These are phyloP conservation scores for Trichoderma atrobrunneum DNA, from an alignment of 2,329 filamentous ascomycete genomes.

Conservation along the genomic window DNA sequence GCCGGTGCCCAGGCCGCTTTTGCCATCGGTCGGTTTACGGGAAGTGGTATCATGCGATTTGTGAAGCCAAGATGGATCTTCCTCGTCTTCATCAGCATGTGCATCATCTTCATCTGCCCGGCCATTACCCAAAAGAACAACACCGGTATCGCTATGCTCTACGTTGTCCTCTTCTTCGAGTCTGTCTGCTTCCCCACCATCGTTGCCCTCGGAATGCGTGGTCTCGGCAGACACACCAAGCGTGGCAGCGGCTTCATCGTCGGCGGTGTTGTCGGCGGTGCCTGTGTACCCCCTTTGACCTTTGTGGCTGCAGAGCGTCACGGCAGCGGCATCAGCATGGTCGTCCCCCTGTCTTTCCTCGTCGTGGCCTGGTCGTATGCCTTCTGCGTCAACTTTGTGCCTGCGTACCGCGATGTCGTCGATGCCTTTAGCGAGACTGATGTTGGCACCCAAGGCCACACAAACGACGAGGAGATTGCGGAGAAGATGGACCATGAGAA, in stretches of 20 bases:
- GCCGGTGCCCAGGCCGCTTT: conserved; percentile 73
- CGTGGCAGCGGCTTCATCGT: conserved; percentile 69
- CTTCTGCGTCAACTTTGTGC: conserved; percentile 63
- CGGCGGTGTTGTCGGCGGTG: conserved; percentile 69
- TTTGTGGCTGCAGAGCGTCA: conserved; percentile 64
- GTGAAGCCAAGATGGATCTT: conserved; percentile 66
- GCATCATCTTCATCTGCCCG: conserved; percentile 60
- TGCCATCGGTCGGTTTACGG: conserved; percentile 68
- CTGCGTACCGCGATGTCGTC: conserved; percentile 59
- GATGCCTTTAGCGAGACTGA: conserved; percentile 54
- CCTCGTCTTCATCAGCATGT: conserved; percentile 59
- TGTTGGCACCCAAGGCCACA: conserved; percentile 37
- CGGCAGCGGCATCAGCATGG: conserved; percentile 60
- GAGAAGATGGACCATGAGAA: conserved; percentile 16
- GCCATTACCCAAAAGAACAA: conserved; percentile 47
- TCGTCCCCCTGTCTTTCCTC: conserved; percentile 62
- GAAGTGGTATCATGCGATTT: conserved; percentile 64
- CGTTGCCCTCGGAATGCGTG: conserved; percentile 72
- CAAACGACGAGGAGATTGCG: conserved; percentile 31
- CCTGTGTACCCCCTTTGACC: conserved; percentile 68
- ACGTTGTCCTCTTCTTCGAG: conserved; percentile 73
- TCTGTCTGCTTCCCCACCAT: conserved; percentile 80
- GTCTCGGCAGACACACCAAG: conserved; percentile 73
- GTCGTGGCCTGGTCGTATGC: conserved; percentile 56
- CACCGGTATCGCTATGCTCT: conserved; percentile 59